These are phyloP conservation scores for Tetracentron sinense DNA, from an alignment of 164 flowering plant species.

Conservation along the genomic window DNA sequence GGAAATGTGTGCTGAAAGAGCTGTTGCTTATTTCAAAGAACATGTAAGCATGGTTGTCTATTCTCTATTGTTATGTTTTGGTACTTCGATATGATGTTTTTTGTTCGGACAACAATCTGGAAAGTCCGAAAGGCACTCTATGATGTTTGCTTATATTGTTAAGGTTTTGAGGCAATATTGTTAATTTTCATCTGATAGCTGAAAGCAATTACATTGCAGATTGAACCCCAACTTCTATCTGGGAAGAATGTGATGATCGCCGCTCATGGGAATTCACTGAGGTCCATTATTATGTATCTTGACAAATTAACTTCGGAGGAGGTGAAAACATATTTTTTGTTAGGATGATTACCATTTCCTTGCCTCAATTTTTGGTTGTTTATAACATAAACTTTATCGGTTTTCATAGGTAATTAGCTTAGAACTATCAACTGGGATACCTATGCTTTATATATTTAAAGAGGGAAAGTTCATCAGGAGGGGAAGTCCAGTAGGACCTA, in stretches of 20 bases:
- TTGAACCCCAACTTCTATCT: constrained; percentile 69
- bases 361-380: background rate
- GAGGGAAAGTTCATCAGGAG: constrained; percentile 86
- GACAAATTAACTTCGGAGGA: constrained; percentile 94
- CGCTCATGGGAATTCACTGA: constrained; percentile 95
- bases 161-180: background rate
- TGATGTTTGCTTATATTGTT: background rate
- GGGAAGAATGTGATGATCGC: constrained; percentile 97
- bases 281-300: constrained; percentile 98
- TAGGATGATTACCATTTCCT: background rate
- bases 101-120: too few relatives aligned
- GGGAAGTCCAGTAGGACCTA: constrained; percentile 89
- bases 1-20: constrained; percentile 99
- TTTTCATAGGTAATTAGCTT: constrained; percentile 74
- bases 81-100: too few relatives aligned
- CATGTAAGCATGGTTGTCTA: constrained; percentile 35
- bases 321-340: constrained; percentile 34
- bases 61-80: background rate
- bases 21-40: constrained; percentile 92
- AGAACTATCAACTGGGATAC: constrained; percentile 92
- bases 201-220: constrained; percentile 41
- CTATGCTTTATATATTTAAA: constrained; percentile 94
- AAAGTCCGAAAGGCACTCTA: background rate
- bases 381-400: background rate
- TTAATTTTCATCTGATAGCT: constrained; percentile 17